Evolutionary conservation across 768 basidiomycete species (phyloP), one percentile per base, ranked within the genome.

Genomic region (Cyclocybe aegerita): DNA sequence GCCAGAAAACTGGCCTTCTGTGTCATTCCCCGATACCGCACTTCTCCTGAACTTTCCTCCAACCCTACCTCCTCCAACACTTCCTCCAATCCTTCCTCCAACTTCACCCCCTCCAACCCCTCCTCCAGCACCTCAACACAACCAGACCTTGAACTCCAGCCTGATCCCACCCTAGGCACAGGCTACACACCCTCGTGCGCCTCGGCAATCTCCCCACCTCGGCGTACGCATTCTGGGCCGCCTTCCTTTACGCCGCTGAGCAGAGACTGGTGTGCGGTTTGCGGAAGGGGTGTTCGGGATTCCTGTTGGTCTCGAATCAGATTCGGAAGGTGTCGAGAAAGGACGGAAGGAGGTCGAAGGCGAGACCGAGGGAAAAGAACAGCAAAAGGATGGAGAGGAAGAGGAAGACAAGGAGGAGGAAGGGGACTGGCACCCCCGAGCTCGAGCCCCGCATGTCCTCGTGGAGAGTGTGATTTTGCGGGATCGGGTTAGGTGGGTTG

Each of bases 381-480:
- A n/a, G n/a, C n/a, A n/a, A n/a, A n/a, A n/a, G n/a, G n/a, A n/a
- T n/a, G n/a, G n/a, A n/a, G n/a, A 9, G 16, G 23, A n/a, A 39
- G 37, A 2, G n/a, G 51, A 11, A 29, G 43, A 12, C 17, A 42
- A 17, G 50, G 47, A 58, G 36, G 48, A 59, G 39, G 14, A 45
- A 40, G 7, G 49, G 48, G 23, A 34, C 9, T 33, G 56, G 11
- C 59, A 51, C 15, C 30, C 35, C 50, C 15, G 39, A 41, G 4
- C 54, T 71, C 32, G 76, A 76, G 75, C 78, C n/a, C 61, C 88
- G 16, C 86, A 90, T 51, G 72, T 82, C 0, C 67, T 80, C 30
- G 70, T 90, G 7, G 89, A 91, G 67, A 80, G 76, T 51, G 62
- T 81, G 44, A 80, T 92, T 29, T 62, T 90, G 12, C 63, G 78